These are phyloP conservation scores for Aschersonia sp. DNA, from an alignment of 2,329 filamentous ascomycete genomes.

Conservation along the genomic window DNA sequence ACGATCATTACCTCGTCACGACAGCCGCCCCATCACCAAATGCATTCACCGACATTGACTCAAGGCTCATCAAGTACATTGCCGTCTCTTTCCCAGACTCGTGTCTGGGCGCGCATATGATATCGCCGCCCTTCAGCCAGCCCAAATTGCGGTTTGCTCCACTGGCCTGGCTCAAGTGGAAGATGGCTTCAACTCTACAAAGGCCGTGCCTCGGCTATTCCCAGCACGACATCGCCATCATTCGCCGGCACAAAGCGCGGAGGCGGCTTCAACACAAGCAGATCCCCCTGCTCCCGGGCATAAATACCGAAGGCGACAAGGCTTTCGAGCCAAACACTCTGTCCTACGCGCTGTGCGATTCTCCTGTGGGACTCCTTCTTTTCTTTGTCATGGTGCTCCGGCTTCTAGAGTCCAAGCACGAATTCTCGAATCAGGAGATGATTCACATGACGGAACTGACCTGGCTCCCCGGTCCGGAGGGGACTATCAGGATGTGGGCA, in stretches of 20 bases:
- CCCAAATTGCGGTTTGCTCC: constrained; percentile 31
- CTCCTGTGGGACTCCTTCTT: constrained; percentile 41
- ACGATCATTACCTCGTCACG: constrained; percentile 41
- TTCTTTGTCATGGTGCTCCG: constrained; percentile 35
- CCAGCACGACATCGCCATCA: constrained; percentile 31
- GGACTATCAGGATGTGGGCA: constrained; percentile 41
- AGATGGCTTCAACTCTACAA: constrained; percentile 32
- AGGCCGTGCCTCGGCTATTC: constrained; percentile 41
- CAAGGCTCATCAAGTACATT: constrained; percentile 31
- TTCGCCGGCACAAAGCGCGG: constrained; percentile 12
- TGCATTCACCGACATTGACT: constrained; percentile 35
- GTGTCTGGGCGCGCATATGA: constrained; percentile 46
- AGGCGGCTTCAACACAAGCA: constrained; percentile 4
- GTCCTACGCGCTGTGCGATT: constrained; percentile 47
- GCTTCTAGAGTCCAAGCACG: constrained; percentile 22
- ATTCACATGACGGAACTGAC: constrained; percentile 46
- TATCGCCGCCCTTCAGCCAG: constrained; percentile 37
- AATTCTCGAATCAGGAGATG: constrained; percentile 35
- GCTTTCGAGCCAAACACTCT: constrained; percentile 37
- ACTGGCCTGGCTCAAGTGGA: constrained; percentile 39
- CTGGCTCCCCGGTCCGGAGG: constrained; percentile 54
- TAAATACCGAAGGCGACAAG: constrained; percentile 15
- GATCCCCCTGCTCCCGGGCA: constrained; percentile 6
- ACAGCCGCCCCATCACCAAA: constrained; percentile 33
- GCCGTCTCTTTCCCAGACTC: constrained; percentile 29